Evolutionary conservation across 371 early-diverging fungal species (phyloP), one percentile per base, ranked within the genome.

Genomic region (Apophysomyces sp.): DNA sequence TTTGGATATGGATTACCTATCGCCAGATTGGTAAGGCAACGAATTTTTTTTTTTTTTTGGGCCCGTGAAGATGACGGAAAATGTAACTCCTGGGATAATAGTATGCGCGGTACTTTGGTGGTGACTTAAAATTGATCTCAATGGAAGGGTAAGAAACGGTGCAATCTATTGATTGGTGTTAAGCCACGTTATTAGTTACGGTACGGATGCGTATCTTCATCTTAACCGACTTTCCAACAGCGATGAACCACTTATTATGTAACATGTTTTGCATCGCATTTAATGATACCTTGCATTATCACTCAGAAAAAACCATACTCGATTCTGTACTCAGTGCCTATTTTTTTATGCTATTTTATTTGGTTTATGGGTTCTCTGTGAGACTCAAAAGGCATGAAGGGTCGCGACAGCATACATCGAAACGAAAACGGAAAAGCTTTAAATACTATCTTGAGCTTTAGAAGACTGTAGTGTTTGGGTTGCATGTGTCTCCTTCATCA

Each of bases 1-100:
- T 97, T 95, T 76, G 98, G 98, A 30, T 98, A 98, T 71, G 98
- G 98, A 1, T 75, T 98, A 36, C 98, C 98, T 18, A 84, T 97
- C 37, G 88, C 89, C 55, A 72, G 97, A 61, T 69, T 94, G 65
- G 86, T 86, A 81, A 67, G n/a, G 76, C 52, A 8, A 21, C n/a
- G 9, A 44, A n/a, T n/a, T n/a, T n/a, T n/a, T n/a, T n/a, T n/a
- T n/a, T n/a, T n/a, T n/a, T n/a, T n/a, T n/a, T n/a, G n/a, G n/a
- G n/a, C n/a, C n/a, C n/a, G n/a, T n/a, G n/a, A n/a, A n/a, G n/a
- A n/a, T n/a, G n/a, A n/a, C n/a, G n/a, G n/a, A n/a, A 24, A 60
- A 49, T 11, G 24, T 27, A 32, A 28, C 12, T 41, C 21, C 21
- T 21, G 49, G 18, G 11, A 16, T 18, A 30, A 21, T 71, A 89